A percentile compares a stretch with the other conserved stretches of the same genome.
phyloP scores from a whole-genome alignment of 2,329 filamentous ascomycete genomes.

The Venturiaceae sp. region DNA sequence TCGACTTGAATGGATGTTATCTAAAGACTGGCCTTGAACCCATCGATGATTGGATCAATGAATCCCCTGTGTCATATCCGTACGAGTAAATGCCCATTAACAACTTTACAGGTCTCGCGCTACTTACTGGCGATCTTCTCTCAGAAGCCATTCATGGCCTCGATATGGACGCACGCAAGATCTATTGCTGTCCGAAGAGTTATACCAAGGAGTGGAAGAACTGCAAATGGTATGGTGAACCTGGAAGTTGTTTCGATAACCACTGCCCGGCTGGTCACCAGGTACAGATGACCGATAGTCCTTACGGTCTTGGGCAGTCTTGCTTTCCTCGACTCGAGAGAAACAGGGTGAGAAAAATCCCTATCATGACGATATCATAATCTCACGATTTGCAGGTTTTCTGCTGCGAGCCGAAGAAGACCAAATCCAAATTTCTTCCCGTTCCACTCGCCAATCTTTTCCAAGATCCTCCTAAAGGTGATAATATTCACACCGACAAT shows the following conservation, averaged over 20 bases:
- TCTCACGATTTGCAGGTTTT: too few species aligned
- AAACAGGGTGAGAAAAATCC: not conserved
- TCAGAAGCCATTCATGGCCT: conserved; percentile 10
- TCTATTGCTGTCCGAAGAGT: conserved; percentile 19
- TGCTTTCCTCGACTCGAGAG: conserved; percentile 4
- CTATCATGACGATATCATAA: not conserved
- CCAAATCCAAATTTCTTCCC: conserved; percentile 23
- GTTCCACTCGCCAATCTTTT: conserved; percentile 28
- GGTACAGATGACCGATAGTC: conserved; percentile 19
- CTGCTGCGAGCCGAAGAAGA: conserved; percentile 21
- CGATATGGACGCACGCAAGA: conserved; percentile 14
- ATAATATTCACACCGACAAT: conserved; percentile 20
- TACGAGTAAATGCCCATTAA: too few species aligned
- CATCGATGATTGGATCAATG: too few species aligned
- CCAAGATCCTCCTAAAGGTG: conserved; percentile 20
- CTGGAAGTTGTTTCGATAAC: conserved; percentile 23
- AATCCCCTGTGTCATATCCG: too few species aligned
- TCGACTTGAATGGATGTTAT: too few species aligned
- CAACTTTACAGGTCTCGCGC: too few species aligned
- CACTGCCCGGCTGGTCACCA: conserved; percentile 18
- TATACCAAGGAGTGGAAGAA: conserved; percentile 20
- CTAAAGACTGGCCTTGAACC: too few species aligned
- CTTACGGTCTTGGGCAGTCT: conserved; percentile 18
- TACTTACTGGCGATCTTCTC: conserved; percentile 8
- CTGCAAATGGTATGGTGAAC: conserved; percentile 27